These are phyloP conservation scores for Paramecium sexaurelia DNA, from an alignment of 73 alveolate species.

Conservation along the genomic window DNA sequence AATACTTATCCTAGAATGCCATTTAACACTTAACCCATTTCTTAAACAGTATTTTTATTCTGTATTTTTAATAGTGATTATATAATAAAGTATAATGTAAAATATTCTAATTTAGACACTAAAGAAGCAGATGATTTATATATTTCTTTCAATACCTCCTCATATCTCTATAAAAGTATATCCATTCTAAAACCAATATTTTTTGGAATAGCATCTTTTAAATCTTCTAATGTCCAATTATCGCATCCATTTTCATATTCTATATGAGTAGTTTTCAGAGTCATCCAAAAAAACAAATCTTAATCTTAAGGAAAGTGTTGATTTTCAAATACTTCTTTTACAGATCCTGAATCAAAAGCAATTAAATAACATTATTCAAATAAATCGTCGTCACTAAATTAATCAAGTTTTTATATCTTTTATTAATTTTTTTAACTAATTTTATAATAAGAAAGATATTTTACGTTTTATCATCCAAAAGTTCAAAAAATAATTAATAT, in stretches of 20 bases:
- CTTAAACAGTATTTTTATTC: background rate
- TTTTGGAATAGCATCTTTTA: background rate
- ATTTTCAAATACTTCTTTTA: background rate
- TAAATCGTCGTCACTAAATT: background rate
- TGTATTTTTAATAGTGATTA: background rate
- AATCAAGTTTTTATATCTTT: background rate
- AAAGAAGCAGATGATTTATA: background rate
- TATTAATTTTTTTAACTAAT: background rate
- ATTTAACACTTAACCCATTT: background rate
- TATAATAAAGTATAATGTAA: background rate
- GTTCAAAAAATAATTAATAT: background rate
- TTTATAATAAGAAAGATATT: background rate
- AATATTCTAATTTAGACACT: background rate
- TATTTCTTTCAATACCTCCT: background rate
- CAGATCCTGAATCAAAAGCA: slow-evolving; percentile 14
- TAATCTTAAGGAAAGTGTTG: background rate
- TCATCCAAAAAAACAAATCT: slow-evolving; percentile 17
- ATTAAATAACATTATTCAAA: background rate
- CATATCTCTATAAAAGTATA: background rate
- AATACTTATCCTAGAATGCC: background rate
- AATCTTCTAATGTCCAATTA: background rate
- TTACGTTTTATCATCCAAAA: background rate
- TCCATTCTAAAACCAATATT: background rate
- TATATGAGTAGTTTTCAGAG: background rate
- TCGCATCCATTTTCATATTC: background rate